Conservation (phyloP, 2,329 filamentous ascomycete genomes). For the Colletotrichum tabaci region DNA sequence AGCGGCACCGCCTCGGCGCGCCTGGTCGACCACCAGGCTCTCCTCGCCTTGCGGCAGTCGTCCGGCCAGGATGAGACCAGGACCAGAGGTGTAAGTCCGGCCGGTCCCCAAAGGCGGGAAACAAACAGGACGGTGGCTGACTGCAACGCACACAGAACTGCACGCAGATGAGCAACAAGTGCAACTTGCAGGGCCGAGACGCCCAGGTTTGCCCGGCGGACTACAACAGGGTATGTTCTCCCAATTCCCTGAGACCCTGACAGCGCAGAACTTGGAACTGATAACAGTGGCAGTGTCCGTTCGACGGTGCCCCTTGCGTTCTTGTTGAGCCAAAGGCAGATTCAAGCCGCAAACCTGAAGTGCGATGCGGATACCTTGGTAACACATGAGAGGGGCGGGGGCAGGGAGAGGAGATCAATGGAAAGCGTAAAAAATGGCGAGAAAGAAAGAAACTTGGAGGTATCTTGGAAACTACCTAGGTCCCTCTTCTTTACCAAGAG, state of each 20-base stretch:
- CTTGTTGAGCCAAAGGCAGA: constrained; percentile 38
- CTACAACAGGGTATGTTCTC: constrained; percentile 33
- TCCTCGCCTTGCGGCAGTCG: constrained; percentile 22
- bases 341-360: constrained; percentile 32
- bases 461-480: constrained; percentile 36
- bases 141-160: constrained; percentile 13
- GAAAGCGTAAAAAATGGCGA: constrained; percentile 10
- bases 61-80: constrained; percentile 29
- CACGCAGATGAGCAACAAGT: constrained; percentile 39
- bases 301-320: constrained; percentile 33
- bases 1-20: constrained; percentile 14
- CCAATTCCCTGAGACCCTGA: not conserved
- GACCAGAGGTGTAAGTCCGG: constrained; percentile 32
- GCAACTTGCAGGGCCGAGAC: constrained; percentile 24
- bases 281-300: constrained; percentile 32
- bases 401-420: not conserved
- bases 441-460: constrained; percentile 37
- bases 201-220: constrained; percentile 37
- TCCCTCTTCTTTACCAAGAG: constrained; percentile 11
- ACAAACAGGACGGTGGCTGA: not conserved
- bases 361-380: constrained; percentile 36
- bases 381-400: not conserved
- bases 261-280: not conserved
- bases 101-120: not conserved
- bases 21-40: constrained; percentile 4